Evolutionary conservation across 2,329 filamentous ascomycete genomes (phyloP).

Genomic region (Incumbomyces lentus): DNA sequence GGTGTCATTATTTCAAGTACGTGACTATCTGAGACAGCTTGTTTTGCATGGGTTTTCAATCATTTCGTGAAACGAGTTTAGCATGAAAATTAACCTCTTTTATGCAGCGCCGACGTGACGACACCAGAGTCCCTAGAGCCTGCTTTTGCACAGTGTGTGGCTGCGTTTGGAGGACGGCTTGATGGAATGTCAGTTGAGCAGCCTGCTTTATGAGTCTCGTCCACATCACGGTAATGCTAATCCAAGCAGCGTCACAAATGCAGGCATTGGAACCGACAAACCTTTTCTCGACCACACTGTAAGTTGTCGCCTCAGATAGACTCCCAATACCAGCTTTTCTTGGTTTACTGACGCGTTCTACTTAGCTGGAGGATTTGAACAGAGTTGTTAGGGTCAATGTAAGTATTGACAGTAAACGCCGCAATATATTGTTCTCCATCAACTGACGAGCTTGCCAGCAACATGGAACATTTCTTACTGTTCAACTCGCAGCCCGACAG

Average conservation of each 20-base stretch:
- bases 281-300: constrained; percentile 34
- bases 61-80: too few species aligned
- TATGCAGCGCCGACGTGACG: constrained; percentile 22
- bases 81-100: not conserved
- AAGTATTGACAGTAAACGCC: constrained; percentile 11
- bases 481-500: constrained; percentile 38
- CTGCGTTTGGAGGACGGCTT: constrained; percentile 32
- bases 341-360: not conserved
- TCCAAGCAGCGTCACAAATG: constrained; percentile 15
- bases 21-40: not conserved
- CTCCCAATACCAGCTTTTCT: not conserved
- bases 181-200: constrained; percentile 21
- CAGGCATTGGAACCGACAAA: constrained; percentile 36
- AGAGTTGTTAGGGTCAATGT: constrained; percentile 35
- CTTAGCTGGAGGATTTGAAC: constrained; percentile 29
- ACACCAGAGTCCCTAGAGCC: constrained; percentile 24
- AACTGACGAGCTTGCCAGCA: not conserved
- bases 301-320: not conserved
- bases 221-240: not conserved
- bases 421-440: not conserved
- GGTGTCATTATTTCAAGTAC: constrained; percentile 25
- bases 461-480: constrained; percentile 34
- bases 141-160: constrained; percentile 25
- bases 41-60: too few species aligned
- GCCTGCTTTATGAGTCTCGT: not conserved